Percentiles rank a stretch among this genome's conserved stretches.
These are phyloP conservation scores for Heterobasidion irregulare DNA, from an alignment of 1,284 basidiomycete species.

Conservation along the genomic window DNA sequence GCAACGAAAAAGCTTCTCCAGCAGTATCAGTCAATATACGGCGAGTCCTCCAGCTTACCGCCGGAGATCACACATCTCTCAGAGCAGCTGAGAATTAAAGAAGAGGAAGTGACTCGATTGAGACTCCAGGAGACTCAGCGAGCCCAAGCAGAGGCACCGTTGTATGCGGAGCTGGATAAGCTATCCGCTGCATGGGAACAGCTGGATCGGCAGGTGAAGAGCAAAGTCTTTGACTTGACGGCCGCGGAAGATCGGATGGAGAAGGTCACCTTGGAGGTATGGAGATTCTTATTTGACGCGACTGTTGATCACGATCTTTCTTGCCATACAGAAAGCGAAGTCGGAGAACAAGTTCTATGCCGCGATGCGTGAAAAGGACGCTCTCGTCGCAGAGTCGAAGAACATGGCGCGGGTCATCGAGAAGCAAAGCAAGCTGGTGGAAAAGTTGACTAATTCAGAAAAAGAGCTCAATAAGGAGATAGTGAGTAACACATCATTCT, in stretches of 20 bases:
- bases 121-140: slow-evolving; percentile 48
- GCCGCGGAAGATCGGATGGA: slow-evolving; percentile 70
- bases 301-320: not conserved
- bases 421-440: not conserved
- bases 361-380: not conserved
- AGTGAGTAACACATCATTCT: not conserved
- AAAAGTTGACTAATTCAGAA: not conserved
- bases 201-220: slow-evolving; percentile 77
- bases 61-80: slow-evolving; percentile 44
- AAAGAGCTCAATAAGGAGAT: not conserved
- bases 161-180: slow-evolving; percentile 84
- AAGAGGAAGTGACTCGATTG: slow-evolving; percentile 52
- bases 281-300: slow-evolving; percentile 12
- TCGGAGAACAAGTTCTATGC: slow-evolving; percentile 1
- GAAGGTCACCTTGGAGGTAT: slow-evolving; percentile 58
- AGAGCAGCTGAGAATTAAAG: slow-evolving; percentile 52
- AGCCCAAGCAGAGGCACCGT: slow-evolving; percentile 60
- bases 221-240: slow-evolving; percentile 78
- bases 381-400: not conserved
- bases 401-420: not conserved
- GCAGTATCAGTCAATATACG: slow-evolving; percentile 57
- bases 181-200: slow-evolving; percentile 83
- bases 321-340: slow-evolving; percentile 66
- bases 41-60: slow-evolving; percentile 36
- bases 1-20: slow-evolving; percentile 40